These are phyloP conservation scores for Apiotrichum gamsii DNA, from an alignment of 1,284 basidiomycete genomes.

Conservation along the genomic window DNA sequence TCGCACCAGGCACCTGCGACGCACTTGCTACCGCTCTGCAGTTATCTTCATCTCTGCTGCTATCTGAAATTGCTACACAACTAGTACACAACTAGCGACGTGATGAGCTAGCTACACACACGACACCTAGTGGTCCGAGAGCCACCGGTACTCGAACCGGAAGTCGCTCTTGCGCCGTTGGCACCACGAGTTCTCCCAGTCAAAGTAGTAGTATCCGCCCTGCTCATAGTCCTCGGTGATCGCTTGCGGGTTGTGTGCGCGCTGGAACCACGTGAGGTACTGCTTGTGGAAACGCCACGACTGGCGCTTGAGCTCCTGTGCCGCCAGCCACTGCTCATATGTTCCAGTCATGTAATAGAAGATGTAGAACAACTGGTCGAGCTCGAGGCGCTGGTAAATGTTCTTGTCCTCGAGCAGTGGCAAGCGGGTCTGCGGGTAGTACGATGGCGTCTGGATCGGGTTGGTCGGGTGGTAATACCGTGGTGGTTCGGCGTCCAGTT, in stretches of 20 bases:
- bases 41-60: neutral
- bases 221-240: constrained; percentile 99
- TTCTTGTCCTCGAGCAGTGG: constrained; percentile 75
- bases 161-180: constrained; percentile 98
- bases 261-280: constrained; percentile 99
- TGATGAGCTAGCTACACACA: neutral
- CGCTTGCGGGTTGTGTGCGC: constrained; percentile 96
- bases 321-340: constrained; percentile 96
- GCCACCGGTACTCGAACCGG: constrained; percentile 83
- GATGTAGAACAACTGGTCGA: constrained; percentile 97
- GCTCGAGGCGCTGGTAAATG: constrained; percentile 86
- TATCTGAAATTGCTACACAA: neutral
- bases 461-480: constrained; percentile 95
- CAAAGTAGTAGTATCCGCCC: constrained; percentile 94
- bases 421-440: constrained; percentile 88
- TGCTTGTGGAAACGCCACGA: constrained; percentile 99
- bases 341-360: constrained; percentile 98
- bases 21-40: neutral
- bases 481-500: constrained; percentile 92
- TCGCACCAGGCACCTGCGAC: too few relatives aligned
- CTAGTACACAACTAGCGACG: constrained; percentile 8
- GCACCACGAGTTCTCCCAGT: constrained; percentile 97
- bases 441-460: constrained; percentile 82
- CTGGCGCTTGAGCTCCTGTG: constrained; percentile 93
- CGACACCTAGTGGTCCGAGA: constrained; percentile 66